Conservation (phyloP, 163 green algal genomes). For the Volvox carteri region DNA sequence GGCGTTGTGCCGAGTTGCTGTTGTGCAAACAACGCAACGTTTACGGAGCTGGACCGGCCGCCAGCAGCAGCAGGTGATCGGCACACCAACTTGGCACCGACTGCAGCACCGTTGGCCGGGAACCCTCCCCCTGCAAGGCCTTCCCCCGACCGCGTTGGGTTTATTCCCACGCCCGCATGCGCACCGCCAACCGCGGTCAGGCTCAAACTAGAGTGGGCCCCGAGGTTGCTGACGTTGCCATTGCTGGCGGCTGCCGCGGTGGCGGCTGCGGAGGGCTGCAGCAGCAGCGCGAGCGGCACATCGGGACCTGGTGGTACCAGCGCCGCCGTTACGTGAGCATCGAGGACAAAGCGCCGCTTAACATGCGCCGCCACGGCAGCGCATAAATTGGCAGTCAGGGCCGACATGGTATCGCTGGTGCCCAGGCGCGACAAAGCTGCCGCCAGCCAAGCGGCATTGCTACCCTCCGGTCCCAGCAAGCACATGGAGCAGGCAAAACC, state of each 20-base stretch:
- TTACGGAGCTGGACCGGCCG: neutral
- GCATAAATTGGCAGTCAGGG: neutral
- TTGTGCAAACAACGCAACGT: neutral
- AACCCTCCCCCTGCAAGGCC: neutral
- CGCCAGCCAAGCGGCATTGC: constrained; percentile 25
- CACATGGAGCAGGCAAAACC: constrained; percentile 41
- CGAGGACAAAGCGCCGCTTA: constrained; percentile 7
- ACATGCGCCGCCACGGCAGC: constrained; percentile 11
- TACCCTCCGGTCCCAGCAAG: constrained; percentile 5
- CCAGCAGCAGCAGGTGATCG: neutral
- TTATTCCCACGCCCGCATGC: neutral
- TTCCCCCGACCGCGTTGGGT: neutral
- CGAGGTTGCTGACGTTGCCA: neutral
- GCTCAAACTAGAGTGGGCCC: neutral
- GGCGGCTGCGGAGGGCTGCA: neutral
- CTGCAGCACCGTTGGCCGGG: too few relatives aligned
- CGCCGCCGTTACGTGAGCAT: neutral
- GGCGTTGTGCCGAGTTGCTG: neutral
- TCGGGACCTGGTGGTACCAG: constrained; percentile 17
- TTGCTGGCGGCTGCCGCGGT: neutral
- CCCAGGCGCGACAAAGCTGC: neutral
- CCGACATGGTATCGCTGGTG: neutral
- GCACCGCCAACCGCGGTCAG: neutral
- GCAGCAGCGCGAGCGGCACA: neutral
- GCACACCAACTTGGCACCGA: neutral